Percentiles rank a stretch among this genome's conserved stretches.
Evolutionary conservation across 352 stramenopile genomes (phyloP).

Genomic region (Phytophthora fragariaefolia): DNA sequence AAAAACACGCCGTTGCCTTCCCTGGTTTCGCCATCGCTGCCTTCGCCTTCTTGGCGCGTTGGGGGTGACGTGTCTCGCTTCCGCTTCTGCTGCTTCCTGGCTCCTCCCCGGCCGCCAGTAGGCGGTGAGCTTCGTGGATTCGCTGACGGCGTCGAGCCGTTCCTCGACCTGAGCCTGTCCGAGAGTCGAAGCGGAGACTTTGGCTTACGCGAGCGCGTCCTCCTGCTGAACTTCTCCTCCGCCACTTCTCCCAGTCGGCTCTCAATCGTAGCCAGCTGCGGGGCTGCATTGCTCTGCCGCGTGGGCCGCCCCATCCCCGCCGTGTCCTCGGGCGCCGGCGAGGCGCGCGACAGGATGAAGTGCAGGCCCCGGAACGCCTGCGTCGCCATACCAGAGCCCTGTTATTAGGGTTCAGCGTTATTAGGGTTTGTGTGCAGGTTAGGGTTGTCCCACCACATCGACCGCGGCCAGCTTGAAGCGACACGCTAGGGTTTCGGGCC

Average conservation of each 20-base stretch:
- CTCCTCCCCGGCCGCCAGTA: neutral
- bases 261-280: neutral
- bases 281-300: conserved; percentile 3
- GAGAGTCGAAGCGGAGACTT: conserved; percentile 18
- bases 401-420: conserved; percentile 11
- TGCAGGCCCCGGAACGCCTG: conserved; percentile 39
- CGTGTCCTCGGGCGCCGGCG: conserved; percentile 29
- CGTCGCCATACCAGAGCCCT: conserved; percentile 4
- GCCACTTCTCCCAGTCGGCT: conserved; percentile 6
- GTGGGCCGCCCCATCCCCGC: conserved; percentile 37
- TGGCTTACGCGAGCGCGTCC: conserved; percentile 10
- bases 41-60: neutral
- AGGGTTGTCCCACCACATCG: neutral
- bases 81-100: conserved; percentile 25
- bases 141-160: no score
- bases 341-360: conserved; percentile 51
- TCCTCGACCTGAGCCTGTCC: no score
- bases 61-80: conserved; percentile 11
- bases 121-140: conserved; percentile 6
- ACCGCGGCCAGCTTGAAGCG: conserved; percentile 3
- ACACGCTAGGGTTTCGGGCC: neutral
- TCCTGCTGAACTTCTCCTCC: conserved; percentile 8
- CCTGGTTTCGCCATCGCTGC: neutral
- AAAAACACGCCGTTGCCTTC: conserved; percentile 29
- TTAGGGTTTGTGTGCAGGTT: conserved; percentile 10